Evolutionary conservation across 2,329 filamentous ascomycete species (phyloP).

Genomic region (Cercospora canescens): DNA sequence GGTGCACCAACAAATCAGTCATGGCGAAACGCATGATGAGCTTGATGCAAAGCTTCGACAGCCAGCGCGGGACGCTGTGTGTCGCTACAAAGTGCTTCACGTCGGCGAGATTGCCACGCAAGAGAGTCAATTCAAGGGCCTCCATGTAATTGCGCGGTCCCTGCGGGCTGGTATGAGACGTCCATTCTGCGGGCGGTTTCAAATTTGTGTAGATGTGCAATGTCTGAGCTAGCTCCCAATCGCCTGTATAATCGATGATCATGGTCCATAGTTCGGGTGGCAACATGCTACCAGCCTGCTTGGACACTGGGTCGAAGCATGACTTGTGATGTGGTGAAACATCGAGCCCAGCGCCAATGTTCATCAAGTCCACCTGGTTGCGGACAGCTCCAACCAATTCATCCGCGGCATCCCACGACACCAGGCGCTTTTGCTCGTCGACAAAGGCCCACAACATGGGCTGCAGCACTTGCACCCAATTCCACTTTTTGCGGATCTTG

Average conservation of each 20-base stretch:
- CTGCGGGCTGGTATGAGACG: slow-evolving; percentile 61
- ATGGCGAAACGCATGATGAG: slow-evolving; percentile 90
- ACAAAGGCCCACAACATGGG: slow-evolving; percentile 80
- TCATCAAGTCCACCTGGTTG: slow-evolving; percentile 74
- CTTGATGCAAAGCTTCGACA: slow-evolving; percentile 80
- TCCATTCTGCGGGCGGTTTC: slow-evolving; percentile 72
- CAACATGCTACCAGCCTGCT: slow-evolving; percentile 46
- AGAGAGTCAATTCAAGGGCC: slow-evolving; percentile 80
- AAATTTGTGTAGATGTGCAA: slow-evolving; percentile 79
- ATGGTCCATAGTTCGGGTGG: slow-evolving; percentile 89
- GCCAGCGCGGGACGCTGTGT: slow-evolving; percentile 66
- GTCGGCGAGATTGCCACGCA: slow-evolving; percentile 68
- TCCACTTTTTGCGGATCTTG: slow-evolving; percentile 81
- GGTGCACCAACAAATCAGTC: slow-evolving; percentile 72
- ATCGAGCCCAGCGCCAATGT: slow-evolving; percentile 70
- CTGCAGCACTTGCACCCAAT: slow-evolving; percentile 78
- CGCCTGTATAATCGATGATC: slow-evolving; percentile 77
- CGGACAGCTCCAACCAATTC: slow-evolving; percentile 73
- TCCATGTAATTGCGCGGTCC: slow-evolving; percentile 71
- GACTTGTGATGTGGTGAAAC: slow-evolving; percentile 35
- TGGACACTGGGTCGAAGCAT: slow-evolving; percentile 37
- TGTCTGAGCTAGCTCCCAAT: slow-evolving; percentile 87
- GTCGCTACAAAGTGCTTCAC: slow-evolving; percentile 73
- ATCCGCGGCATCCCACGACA: slow-evolving; percentile 61
- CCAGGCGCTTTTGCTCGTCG: slow-evolving; percentile 48